phyloP scores from a whole-genome alignment of 2,329 filamentous ascomycete genomes.

The Chaetomium strumarium region DNA sequence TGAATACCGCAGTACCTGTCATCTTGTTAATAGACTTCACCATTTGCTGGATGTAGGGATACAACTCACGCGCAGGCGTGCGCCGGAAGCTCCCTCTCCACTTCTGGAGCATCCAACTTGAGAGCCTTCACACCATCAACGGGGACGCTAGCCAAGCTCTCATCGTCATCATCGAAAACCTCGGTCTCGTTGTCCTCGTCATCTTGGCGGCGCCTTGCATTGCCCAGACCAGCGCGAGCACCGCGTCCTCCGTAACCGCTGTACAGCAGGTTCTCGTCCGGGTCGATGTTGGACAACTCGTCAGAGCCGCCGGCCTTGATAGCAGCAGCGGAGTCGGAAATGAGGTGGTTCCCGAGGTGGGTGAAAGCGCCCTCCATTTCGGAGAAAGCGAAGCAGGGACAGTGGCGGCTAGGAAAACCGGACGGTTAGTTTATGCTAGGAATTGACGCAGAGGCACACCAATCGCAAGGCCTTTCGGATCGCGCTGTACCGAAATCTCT shows the following conservation, averaged over 20 bases:
- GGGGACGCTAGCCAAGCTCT: slow-evolving; percentile 70
- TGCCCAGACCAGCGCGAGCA: slow-evolving; percentile 44
- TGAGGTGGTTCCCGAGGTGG: slow-evolving; percentile 78
- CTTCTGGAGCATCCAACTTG: slow-evolving; percentile 56
- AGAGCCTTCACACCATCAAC: slow-evolving; percentile 67
- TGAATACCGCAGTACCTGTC: slow-evolving; percentile 92
- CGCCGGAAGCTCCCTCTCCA: slow-evolving; percentile 83
- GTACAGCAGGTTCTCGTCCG: slow-evolving; percentile 77
- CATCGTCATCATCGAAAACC: slow-evolving; percentile 75
- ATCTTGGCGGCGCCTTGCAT: slow-evolving; percentile 54
- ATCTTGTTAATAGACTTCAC: slow-evolving; percentile 20
- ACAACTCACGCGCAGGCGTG: slow-evolving; percentile 91
- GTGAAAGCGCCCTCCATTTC: slow-evolving; percentile 82
- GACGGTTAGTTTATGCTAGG: slow-evolving; percentile 11
- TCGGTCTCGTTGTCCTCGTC: slow-evolving; percentile 89
- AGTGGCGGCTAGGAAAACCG: slow-evolving; percentile 16
- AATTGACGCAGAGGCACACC: not conserved
- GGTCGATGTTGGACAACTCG: slow-evolving; percentile 62
- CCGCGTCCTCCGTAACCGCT: slow-evolving; percentile 57
- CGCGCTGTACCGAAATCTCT: too few relatives aligned
- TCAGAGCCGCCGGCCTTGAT: slow-evolving; percentile 85
- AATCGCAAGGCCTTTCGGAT: not conserved
- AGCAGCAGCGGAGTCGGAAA: slow-evolving; percentile 75
- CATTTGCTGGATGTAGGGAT: not conserved
- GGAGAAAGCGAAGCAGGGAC: slow-evolving; percentile 27